Percentiles rank a stretch among this genome's conserved stretches.
These are phyloP conservation scores for Acanthamoeba divionensis DNA, from an alignment of 208 protist species.

Conservation along the genomic window DNA sequence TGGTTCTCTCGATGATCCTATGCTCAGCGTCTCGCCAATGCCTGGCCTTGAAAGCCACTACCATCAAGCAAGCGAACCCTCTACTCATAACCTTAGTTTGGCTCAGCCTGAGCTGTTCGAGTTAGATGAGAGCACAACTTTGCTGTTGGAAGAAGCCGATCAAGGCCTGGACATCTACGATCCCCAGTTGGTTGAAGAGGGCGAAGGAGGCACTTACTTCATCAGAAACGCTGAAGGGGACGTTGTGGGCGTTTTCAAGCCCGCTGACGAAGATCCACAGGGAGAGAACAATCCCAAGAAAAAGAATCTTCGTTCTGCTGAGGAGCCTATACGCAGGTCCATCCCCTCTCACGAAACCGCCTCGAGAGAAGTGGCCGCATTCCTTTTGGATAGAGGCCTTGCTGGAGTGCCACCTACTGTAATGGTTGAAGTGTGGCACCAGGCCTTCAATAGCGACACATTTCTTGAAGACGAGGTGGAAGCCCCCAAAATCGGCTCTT, in stretches of 20 bases:
- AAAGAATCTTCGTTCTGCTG: neutral
- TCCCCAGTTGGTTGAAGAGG: neutral
- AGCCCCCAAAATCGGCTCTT: constrained; percentile 12
- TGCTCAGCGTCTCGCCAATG: too few species aligned
- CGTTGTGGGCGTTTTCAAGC: constrained; percentile 45
- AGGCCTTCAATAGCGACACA: neutral
- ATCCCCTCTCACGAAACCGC: constrained; percentile 32
- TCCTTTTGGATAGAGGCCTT: neutral
- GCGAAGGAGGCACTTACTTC: constrained; percentile 29
- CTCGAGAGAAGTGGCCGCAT: constrained; percentile 20
- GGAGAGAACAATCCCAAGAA: constrained; percentile 40
- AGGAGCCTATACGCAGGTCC: neutral
- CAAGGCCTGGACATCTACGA: neutral
- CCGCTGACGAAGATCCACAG: constrained; percentile 42
- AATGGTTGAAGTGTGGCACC: neutral
- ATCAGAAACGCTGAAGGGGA: neutral
- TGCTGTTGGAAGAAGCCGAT: constrained; percentile 22
- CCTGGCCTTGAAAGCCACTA: too few species aligned
- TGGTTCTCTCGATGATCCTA: too few species aligned
- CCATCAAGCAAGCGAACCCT: too few species aligned
- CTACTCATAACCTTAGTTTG: too few species aligned
- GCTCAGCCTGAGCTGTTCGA: too few species aligned
- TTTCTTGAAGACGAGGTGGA: neutral
- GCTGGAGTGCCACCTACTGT: constrained; percentile 18
- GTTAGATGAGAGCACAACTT: too few species aligned